Conservation (phyloP, 331 rosid genomes). For the Rosa hybrid region DNA sequence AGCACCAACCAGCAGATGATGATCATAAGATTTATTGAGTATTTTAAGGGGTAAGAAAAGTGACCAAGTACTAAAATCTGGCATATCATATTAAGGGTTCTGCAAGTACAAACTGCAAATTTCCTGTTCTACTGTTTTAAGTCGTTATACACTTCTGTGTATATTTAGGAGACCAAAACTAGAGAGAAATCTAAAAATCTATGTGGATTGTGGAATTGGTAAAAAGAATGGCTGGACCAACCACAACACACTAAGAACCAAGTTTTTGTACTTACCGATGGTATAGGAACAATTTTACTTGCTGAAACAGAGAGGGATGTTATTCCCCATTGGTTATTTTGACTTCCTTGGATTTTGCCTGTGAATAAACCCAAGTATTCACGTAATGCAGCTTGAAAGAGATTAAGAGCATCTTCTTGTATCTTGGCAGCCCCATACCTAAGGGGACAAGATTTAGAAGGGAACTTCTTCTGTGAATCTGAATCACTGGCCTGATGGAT, state of each 20-base stretch:
- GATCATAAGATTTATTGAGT: background rate
- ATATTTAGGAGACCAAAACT: background rate
- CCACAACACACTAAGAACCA: conserved; percentile 17
- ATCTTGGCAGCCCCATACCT: conserved; percentile 83
- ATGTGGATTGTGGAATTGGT: conserved; percentile 7
- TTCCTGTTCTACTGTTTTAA: background rate
- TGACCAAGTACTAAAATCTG: background rate
- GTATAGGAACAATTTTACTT: conserved; percentile 79
- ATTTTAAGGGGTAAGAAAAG: background rate
- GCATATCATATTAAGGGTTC: background rate
- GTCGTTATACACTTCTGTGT: background rate
- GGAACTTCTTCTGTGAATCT: conserved; percentile 73
- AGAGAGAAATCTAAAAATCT: conserved; percentile 15
- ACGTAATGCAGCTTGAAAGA: conserved; percentile 84
- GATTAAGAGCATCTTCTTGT: conserved; percentile 87
- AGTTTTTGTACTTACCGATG: conserved; percentile 68
- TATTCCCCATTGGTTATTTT: conserved; percentile 66
- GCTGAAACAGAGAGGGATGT: conserved; percentile 85
- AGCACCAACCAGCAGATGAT: background rate
- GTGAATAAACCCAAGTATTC: conserved; percentile 57
- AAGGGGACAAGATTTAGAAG: conserved; percentile 92
- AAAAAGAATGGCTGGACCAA: conserved; percentile 3
- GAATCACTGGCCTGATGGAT: conserved; percentile 61
- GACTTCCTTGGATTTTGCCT: conserved; percentile 47
- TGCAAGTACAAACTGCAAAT: background rate